These are phyloP conservation scores for Fraxinus excelsior DNA, from an alignment of 257 asterid species.

Conservation along the genomic window DNA sequence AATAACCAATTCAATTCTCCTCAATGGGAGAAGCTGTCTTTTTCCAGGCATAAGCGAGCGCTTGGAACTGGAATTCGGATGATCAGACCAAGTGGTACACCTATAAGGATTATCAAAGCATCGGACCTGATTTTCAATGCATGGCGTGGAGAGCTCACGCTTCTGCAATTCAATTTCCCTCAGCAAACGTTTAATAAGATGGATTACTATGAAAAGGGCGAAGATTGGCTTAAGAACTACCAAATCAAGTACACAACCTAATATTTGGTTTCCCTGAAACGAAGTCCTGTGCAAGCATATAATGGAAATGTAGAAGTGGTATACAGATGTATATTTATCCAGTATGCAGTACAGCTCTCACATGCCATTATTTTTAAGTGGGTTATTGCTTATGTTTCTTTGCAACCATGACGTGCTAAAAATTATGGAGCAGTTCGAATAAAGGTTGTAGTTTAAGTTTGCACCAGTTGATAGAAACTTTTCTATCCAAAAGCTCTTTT, in stretches of 20 bases:
- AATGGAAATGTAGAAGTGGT: background rate
- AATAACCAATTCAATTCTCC: slow-evolving; percentile 68
- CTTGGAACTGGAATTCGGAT: slow-evolving; percentile 77
- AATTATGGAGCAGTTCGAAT: background rate
- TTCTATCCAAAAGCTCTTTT: background rate
- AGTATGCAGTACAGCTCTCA: background rate
- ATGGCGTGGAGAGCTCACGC: slow-evolving; percentile 99
- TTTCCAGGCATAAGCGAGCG: slow-evolving; percentile 82
- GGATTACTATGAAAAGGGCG: slow-evolving; percentile 95
- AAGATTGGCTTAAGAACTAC: slow-evolving; percentile 76
- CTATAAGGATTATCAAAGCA: slow-evolving; percentile 60
- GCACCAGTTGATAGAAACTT: background rate
- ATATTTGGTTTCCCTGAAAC: slow-evolving; percentile 13
- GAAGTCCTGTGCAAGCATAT: background rate
- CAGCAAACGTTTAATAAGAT: slow-evolving; percentile 66
- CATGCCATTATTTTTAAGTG: background rate
- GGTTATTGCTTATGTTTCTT: background rate
- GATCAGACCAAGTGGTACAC: slow-evolving; percentile 81
- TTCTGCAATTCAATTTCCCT: slow-evolving; percentile 54
- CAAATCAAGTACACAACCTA: slow-evolving; percentile 57
- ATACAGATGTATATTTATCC: background rate
- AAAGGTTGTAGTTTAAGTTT: background rate
- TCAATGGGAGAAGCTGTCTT: slow-evolving; percentile 89
- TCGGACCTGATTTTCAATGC: slow-evolving; percentile 76
- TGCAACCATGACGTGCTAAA: background rate